These are phyloP conservation scores for Lentinula guzmanii DNA, from an alignment of 768 basidiomycete species.

Conservation along the genomic window DNA sequence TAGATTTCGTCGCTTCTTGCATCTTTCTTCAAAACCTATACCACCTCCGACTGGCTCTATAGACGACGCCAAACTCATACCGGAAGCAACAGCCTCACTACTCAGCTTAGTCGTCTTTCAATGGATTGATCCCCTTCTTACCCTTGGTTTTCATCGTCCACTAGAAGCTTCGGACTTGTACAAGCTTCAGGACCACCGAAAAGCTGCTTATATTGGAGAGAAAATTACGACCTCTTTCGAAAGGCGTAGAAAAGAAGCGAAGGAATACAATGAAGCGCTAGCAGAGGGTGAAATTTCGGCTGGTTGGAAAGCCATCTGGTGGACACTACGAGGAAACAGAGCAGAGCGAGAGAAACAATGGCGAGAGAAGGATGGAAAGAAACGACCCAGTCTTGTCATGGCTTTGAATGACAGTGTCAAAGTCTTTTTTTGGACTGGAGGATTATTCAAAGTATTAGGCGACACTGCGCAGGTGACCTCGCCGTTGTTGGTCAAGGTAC, in stretches of 20 bases:
- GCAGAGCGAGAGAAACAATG: slow-evolving; percentile 55
- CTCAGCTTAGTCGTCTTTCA: slow-evolving; percentile 57
- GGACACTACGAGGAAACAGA: slow-evolving; percentile 50
- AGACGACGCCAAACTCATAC: slow-evolving; percentile 55
- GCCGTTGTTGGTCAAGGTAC: slow-evolving; percentile 76
- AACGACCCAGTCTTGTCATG: slow-evolving; percentile 53
- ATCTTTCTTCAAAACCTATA: slow-evolving; percentile 20
- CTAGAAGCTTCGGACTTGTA: slow-evolving; percentile 78
- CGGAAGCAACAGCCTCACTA: slow-evolving; percentile 60
- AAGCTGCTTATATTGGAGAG: slow-evolving; percentile 54
- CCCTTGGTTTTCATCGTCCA: slow-evolving; percentile 73
- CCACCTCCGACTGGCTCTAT: slow-evolving; percentile 46
- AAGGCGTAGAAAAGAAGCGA: slow-evolving; percentile 45
- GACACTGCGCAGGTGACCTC: slow-evolving; percentile 71
- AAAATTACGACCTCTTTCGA: slow-evolving; percentile 63
- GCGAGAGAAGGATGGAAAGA: slow-evolving; percentile 58
- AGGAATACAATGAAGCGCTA: slow-evolving; percentile 66
- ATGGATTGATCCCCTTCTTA: slow-evolving; percentile 72
- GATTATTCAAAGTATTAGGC: slow-evolving; percentile 50
- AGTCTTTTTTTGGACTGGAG: slow-evolving; percentile 76
- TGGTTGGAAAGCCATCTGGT: slow-evolving; percentile 48
- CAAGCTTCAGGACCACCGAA: slow-evolving; percentile 61
- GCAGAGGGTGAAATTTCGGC: slow-evolving; percentile 59
- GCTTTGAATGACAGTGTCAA: slow-evolving; percentile 76
- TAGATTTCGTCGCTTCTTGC: slow-evolving; percentile 5